Percentiles rank a stretch among this genome's conserved stretches.
Conservation (phyloP, 139 green algal species). For the Micractinium sp. region DNA sequence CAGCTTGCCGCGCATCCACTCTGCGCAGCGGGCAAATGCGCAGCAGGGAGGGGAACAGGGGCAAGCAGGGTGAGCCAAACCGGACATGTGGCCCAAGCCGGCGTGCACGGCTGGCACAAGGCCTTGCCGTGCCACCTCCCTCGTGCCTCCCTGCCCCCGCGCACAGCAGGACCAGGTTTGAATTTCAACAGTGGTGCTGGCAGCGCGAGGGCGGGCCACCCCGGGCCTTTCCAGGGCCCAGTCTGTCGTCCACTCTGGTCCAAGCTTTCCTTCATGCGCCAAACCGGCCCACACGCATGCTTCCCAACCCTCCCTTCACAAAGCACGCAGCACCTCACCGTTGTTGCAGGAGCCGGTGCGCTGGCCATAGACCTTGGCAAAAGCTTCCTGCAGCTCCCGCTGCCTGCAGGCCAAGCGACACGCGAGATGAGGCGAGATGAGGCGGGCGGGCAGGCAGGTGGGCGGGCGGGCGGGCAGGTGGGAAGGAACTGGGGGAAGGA, state of each 20-base stretch:
- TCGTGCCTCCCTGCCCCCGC: too few relatives aligned
- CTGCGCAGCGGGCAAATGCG: background rate
- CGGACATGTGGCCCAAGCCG: background rate
- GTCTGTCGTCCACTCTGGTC: too few relatives aligned
- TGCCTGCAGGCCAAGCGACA: constrained; percentile 1
- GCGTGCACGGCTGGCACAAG: background rate
- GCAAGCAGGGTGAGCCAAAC: background rate
- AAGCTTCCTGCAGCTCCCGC: constrained; percentile 22
- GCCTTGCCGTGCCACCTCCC: too few relatives aligned
- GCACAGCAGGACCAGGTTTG: too few relatives aligned
- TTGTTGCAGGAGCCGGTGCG: constrained; percentile 27
- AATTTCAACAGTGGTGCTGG: too few relatives aligned
- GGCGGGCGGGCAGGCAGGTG: too few relatives aligned
- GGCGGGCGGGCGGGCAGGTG: background rate
- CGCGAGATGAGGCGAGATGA: too few relatives aligned
- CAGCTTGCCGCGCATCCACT: constrained; percentile 35
- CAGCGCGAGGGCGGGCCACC: too few relatives aligned
- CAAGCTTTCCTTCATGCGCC: too few relatives aligned
- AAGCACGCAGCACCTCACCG: background rate
- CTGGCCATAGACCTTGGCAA: constrained; percentile 1
- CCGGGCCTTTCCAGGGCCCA: too few relatives aligned
- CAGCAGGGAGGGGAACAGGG: background rate
- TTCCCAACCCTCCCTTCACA: too few relatives aligned
- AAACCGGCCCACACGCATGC: too few relatives aligned
- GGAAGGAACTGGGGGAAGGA: background rate